Conservation (phyloP, 345 rosid species). For the Eucalyptus melliodora region DNA sequence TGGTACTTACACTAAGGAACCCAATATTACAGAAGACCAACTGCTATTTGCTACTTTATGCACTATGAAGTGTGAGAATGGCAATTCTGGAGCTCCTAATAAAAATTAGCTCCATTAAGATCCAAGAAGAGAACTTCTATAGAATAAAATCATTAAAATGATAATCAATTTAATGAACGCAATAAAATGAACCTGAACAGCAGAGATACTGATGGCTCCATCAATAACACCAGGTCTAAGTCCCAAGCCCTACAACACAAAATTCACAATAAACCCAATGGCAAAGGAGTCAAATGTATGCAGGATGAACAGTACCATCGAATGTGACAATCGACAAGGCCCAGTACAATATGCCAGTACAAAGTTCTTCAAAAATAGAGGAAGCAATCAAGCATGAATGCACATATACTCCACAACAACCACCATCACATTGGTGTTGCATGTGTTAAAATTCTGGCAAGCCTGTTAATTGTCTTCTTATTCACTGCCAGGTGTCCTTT, state of each 20-base stretch:
- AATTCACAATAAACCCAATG: neutral
- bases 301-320: neutral
- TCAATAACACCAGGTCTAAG: constrained; percentile 79
- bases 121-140: neutral
- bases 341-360: neutral
- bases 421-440: neutral
- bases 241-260: constrained; percentile 62
- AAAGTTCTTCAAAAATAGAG: neutral
- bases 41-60: neutral
- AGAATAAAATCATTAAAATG: neutral
- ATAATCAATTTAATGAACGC: neutral
- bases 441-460: neutral
- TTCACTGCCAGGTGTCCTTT: neutral
- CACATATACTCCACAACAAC: neutral
- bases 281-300: neutral
- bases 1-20: neutral
- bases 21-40: neutral
- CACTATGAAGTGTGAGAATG: neutral
- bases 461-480: neutral
- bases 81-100: neutral
- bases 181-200: constrained; percentile 55
- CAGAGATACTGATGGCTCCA: constrained; percentile 95
- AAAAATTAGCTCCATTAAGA: neutral
- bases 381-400: neutral
- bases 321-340: neutral